Evolutionary conservation across 2,329 filamentous ascomycete species (phyloP).

Genomic region (Cordyceps cateniannulata): DNA sequence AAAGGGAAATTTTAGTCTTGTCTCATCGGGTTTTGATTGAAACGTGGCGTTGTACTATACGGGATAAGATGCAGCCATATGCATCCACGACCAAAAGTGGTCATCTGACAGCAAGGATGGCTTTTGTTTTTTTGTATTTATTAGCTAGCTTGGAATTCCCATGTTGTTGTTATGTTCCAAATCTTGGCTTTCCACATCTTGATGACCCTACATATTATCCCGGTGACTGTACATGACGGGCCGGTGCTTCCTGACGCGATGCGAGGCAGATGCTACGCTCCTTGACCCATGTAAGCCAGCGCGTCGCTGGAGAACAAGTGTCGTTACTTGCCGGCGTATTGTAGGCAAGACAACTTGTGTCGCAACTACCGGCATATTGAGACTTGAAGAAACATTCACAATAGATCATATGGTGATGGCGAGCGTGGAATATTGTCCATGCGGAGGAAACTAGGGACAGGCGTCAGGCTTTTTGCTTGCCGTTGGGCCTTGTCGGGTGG

Average conservation of each 20-base stretch:
- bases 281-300: too few species aligned
- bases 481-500: background rate
- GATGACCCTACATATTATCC: too few species aligned
- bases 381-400: background rate
- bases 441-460: background rate
- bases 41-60: background rate
- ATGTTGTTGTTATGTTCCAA: background rate
- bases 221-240: too few species aligned
- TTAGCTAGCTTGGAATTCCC: background rate
- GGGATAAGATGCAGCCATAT: background rate
- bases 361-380: background rate
- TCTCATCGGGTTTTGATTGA: too few species aligned
- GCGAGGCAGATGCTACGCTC: too few species aligned
- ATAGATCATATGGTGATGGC: background rate
- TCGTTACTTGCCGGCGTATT: too few species aligned
- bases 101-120: background rate
- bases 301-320: too few species aligned
- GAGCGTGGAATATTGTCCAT: background rate
- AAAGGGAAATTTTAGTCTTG: too few species aligned
- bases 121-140: background rate
- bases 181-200: background rate
- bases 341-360: too few species aligned
- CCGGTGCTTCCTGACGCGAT: too few species aligned
- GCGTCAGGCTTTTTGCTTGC: background rate
- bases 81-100: background rate